Base-by-base conservation (phyloP, 768 basidiomycete genomes). In the Kwoniella sp. region DNA sequence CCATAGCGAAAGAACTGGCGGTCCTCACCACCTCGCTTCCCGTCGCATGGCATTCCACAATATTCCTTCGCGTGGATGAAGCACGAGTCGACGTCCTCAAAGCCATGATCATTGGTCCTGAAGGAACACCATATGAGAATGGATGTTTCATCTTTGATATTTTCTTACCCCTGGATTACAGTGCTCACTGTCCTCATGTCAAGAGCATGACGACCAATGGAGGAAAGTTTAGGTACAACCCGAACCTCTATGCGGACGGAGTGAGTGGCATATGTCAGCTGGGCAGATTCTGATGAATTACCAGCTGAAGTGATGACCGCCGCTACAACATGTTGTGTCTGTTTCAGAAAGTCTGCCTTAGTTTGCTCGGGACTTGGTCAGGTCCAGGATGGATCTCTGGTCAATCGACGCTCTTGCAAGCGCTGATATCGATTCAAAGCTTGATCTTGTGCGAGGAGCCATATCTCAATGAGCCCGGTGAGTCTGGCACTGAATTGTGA, bases 1-100 rank as follows among this genome's bases (percentile, higher is more conserved):
- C 93, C 10, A 96, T 97, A 65, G 94, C 94, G 2, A 97, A 96
- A 81, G 92, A 95, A 91, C 87, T 96, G 64, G 92, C 94, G 1
- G 91, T 94, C 40, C 84, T 97, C 56, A 92, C 92, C 1, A 93
- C 92, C 12, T 94, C 92, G 76, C 83, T 97, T 25, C 94, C 94
- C n/a, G 88, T 92, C 15, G 88, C 91, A 6, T 96, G 92, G 90
- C 87, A 92, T 72, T 95, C 93, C 4, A 94, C 91, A 1, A 88
- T 97, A 68, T 96, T 95, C 81, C 81, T 97, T 62, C 68, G 74
- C 55, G 92, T 95, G 3, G 94, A 97, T 77, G 94, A 96, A 81
- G 88, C 56, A 7, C 50, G 70, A 54, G 63, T 71, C 2, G 68
- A 71, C 58, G 67, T 67, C 29, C 50, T 72, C 47, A 70, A 71